A percentile compares a stretch with the other conserved stretches of the same genome.
Evolutionary conservation across 139 green algal genomes (phyloP).

Genomic region (Tetradesmus lagerheimii): DNA sequence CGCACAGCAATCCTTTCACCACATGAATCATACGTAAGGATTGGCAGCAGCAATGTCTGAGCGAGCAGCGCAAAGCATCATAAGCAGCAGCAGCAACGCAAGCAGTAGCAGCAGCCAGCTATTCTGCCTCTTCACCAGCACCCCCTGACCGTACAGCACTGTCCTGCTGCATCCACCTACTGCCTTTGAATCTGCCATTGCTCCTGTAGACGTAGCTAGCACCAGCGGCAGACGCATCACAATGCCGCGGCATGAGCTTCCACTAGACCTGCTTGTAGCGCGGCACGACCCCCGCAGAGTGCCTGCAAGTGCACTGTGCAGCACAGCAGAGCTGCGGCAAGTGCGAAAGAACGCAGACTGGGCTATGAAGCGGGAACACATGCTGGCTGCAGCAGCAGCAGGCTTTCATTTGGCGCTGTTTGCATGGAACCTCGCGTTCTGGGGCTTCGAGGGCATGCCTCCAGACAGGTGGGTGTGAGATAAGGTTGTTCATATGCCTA

Average conservation of each 20-base stretch:
- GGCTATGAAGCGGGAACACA: constrained; percentile 54
- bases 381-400: constrained; percentile 60
- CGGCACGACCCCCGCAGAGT: constrained; percentile 50
- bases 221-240: constrained; percentile 30
- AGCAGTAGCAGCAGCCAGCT: neutral
- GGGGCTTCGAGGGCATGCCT: constrained; percentile 64
- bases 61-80: neutral
- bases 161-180: neutral
- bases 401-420: constrained; percentile 63
- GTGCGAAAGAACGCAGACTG: constrained; percentile 48
- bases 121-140: neutral
- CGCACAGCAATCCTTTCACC: neutral
- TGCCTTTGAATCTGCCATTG: neutral
- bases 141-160: neutral
- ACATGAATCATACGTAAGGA: too few species aligned
- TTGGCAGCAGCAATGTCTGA: neutral
- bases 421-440: constrained; percentile 53
- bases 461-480: constrained; percentile 46
- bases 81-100: neutral
- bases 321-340: constrained; percentile 41
- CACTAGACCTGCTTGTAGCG: constrained; percentile 54
- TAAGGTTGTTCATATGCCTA: too few species aligned
- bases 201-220: constrained; percentile 26
- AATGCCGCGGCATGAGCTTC: constrained; percentile 48
- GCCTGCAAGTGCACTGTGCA: constrained; percentile 40